Conservation (phyloP, 2,329 filamentous ascomycete genomes). For the Aureobasidium lini region DNA sequence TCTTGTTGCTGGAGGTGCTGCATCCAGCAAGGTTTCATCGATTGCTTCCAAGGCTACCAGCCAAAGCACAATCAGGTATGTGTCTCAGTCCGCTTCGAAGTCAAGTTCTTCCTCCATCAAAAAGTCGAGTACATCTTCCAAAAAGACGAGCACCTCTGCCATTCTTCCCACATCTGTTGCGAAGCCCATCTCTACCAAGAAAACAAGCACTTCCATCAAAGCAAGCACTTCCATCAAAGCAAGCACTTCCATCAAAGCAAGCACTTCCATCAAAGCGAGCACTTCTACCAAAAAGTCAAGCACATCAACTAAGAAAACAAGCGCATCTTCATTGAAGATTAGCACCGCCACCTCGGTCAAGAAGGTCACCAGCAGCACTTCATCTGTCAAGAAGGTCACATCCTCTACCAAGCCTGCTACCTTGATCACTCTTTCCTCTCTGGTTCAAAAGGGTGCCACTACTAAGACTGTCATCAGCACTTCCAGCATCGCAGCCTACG, state of each 20-base stretch:
- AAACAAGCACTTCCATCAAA: neutral
- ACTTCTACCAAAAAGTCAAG: neutral
- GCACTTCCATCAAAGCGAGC: neutral
- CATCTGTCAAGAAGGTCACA: neutral
- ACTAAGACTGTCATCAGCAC: neutral
- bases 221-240: neutral
- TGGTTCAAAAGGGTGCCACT: neutral
- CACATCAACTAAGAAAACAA: neutral
- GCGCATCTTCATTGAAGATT: neutral
- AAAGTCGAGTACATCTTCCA: constrained; percentile 6
- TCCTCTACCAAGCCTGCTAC: neutral
- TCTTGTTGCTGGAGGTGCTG: neutral
- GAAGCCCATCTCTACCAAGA: neutral
- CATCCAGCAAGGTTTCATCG: neutral
- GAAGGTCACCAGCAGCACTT: neutral
- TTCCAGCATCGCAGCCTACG: neutral
- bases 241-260: constrained; percentile 12
- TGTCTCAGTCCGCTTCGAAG: neutral
- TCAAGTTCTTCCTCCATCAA: constrained; percentile 6
- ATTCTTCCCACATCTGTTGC: neutral
- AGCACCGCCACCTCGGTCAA: neutral
- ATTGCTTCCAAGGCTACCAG: neutral
- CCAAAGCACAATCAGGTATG: constrained; percentile 1
- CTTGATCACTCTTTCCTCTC: neutral
- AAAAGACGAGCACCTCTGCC: constrained; percentile 5